These are phyloP conservation scores for Metarhizium rileyi DNA, from an alignment of 2,329 filamentous ascomycete genomes.

Conservation along the genomic window DNA sequence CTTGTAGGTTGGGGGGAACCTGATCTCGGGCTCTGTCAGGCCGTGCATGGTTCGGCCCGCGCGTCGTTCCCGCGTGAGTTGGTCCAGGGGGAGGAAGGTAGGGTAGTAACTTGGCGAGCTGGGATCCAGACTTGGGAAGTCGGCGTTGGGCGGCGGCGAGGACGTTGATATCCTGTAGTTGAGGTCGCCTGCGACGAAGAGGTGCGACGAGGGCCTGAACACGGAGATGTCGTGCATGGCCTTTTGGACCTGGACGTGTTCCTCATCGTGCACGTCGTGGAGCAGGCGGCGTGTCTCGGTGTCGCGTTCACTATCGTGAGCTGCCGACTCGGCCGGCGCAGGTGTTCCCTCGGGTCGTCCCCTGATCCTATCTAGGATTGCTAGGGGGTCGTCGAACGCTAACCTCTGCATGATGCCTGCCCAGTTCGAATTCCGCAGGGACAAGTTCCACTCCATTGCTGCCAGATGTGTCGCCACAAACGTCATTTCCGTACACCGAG, in stretches of 20 bases:
- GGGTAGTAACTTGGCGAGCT: conserved; percentile 53
- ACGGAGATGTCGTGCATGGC: conserved; percentile 51
- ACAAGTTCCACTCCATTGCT: conserved; percentile 71
- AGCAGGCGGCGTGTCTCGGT: conserved; percentile 23
- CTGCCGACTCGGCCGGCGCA: conserved; percentile 3
- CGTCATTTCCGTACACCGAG: conserved; percentile 54
- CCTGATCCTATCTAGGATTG: conserved; percentile 21
- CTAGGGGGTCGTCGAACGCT: conserved; percentile 56
- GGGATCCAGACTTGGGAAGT: conserved; percentile 50
- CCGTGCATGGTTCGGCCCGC: conserved; percentile 68
- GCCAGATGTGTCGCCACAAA: conserved; percentile 85
- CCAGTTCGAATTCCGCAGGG: conserved; percentile 80
- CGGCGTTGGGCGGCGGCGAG: conserved; percentile 50
- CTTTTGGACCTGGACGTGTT: conserved; percentile 28
- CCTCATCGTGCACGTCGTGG: conserved; percentile 23
- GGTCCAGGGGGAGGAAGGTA: conserved; percentile 63
- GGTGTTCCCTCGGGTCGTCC: conserved; percentile 5
- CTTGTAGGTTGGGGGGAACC: conserved; percentile 92
- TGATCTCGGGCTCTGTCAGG: conserved; percentile 61
- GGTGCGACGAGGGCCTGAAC: conserved; percentile 63
- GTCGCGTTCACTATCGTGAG: conserved; percentile 14
- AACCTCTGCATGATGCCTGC: conserved; percentile 69
- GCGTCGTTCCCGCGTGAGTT: conserved; percentile 62
- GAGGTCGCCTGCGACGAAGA: conserved; percentile 85
- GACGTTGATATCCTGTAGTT: conserved; percentile 81